A percentile compares a stretch with the other conserved stretches of the same genome.
These are phyloP conservation scores for Globisporangium barbulae DNA, from an alignment of 352 stramenopile genomes.

Conservation along the genomic window DNA sequence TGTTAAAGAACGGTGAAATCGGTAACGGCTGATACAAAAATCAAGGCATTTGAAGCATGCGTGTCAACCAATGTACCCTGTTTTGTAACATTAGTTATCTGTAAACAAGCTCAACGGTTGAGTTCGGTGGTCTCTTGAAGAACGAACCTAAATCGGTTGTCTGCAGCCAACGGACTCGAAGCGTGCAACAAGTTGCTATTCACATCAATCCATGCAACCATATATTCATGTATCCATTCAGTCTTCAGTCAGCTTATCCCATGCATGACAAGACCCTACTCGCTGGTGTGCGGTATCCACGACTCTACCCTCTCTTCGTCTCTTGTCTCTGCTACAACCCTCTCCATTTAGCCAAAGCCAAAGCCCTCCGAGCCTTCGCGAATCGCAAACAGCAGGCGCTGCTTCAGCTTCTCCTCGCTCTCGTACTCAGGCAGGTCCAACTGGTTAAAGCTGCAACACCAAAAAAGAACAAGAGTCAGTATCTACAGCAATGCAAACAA, in stretches of 20 bases:
- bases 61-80: neutral
- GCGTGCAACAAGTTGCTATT: neutral
- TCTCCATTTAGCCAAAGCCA: conserved; percentile 91
- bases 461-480: conserved; percentile 4
- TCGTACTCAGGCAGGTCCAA: conserved; percentile 98
- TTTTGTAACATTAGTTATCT: no score
- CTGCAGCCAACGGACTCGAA: no score
- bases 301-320: neutral
- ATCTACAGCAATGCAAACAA: conserved; percentile 8
- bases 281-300: no score
- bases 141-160: no score
- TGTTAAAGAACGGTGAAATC: neutral
- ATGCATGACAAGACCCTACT: no score
- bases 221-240: conserved; percentile 3
- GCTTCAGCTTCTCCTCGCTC: conserved; percentile 96
- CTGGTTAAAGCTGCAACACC: conserved; percentile 93
- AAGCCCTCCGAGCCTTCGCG: conserved; percentile 97
- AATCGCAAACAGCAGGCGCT: conserved; percentile 97
- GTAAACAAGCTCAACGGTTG: no score
- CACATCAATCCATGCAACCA: neutral
- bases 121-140: no score
- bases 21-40: neutral
- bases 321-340: neutral
- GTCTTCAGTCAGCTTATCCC: neutral
- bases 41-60: neutral